Base-by-base conservation (phyloP, 2,329 filamentous ascomycete species). In the Dissoconium aciculare region DNA sequence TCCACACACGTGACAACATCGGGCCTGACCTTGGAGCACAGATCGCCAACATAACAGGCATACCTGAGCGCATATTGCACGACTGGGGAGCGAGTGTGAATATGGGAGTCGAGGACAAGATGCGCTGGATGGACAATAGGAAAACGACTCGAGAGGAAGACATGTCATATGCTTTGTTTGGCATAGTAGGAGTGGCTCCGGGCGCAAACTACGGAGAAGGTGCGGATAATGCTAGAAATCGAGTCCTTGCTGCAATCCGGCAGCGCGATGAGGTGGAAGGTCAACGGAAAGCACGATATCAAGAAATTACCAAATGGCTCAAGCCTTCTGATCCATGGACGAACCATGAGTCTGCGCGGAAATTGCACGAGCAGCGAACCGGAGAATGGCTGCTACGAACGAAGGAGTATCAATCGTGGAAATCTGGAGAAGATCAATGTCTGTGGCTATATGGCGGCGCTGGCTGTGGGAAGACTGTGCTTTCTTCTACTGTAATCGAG, bases 391-490 rank as follows among this genome's bases (percentile, higher is more conserved):
- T 44, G 8, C 34, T 43, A n/a, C 14, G 33, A 12, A 36, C 17
- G 11, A 11, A 12, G 17, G 23, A 21, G 11, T 46, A 44, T 28
- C 27, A 31, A 30, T 29, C 23, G 10, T 46, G 40, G 40, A 40
- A 40, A 21, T 15, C n/a, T 11, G 31, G 29, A 25, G 17, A 33
- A n/a, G 30, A 29, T 23, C 32, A 28, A 14, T 31, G 39, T 17
- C 25, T 44, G 14, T 45, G 41, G 41, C 13, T 45, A 15, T 32
- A 35, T 13, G 41, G 43, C 11, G 36, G 30, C 16, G 28, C 39
- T 11, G 43, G 43, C 9, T 42, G 40, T 30, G 38, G 43, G 2
- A 46, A 46, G 31, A 46, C 42, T 2, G 28, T 46, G 1, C 37
- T 46, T 17, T 35, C 27, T 31, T 46, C 43, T 3, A 37, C 33